phyloP scores from a whole-genome alignment of 2,329 filamentous ascomycete species.

The Pseudocercospora fuligena region DNA sequence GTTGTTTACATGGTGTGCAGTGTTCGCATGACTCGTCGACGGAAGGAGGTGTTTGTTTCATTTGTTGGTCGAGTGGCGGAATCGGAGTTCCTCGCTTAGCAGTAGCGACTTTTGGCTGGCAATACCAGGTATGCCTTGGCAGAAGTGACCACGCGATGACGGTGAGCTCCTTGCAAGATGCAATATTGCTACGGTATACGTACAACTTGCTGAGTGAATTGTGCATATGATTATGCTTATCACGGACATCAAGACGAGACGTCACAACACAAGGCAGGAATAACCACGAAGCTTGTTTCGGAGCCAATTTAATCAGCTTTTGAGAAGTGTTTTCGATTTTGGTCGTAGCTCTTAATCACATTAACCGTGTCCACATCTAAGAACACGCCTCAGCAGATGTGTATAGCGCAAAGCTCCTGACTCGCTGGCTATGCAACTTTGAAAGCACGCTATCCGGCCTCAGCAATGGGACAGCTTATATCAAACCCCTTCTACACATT shows the following conservation, averaged over 20 bases:
- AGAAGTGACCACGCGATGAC: not conserved
- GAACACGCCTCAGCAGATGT: not conserved
- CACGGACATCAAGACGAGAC: not conserved
- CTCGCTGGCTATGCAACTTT: constrained; percentile 8
- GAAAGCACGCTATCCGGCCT: not conserved
- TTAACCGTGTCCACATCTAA: constrained; percentile 5
- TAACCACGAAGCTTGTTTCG: not conserved
- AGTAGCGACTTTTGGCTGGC: not conserved
- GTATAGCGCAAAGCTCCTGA: constrained; percentile 7
- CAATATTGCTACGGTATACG: not conserved
- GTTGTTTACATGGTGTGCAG: constrained; percentile 10
- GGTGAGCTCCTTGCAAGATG: not conserved
- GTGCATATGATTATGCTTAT: not conserved
- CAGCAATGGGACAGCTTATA: not conserved
- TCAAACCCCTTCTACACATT: not conserved
- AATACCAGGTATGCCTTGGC: not conserved
- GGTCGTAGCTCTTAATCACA: constrained; percentile 9
- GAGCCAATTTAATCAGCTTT: not conserved
- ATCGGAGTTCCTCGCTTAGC: not conserved
- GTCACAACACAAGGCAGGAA: not conserved
- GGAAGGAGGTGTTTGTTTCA: constrained; percentile 8
- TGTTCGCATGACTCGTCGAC: constrained; percentile 1
- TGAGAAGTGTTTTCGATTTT: not conserved
- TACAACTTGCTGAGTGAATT: not conserved
- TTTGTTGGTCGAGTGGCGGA: constrained; percentile 11